A percentile compares a stretch with the other conserved stretches of the same genome.
These are phyloP conservation scores for Rutstroemia sp. DNA, from an alignment of 2,329 filamentous ascomycete genomes.

Conservation along the genomic window DNA sequence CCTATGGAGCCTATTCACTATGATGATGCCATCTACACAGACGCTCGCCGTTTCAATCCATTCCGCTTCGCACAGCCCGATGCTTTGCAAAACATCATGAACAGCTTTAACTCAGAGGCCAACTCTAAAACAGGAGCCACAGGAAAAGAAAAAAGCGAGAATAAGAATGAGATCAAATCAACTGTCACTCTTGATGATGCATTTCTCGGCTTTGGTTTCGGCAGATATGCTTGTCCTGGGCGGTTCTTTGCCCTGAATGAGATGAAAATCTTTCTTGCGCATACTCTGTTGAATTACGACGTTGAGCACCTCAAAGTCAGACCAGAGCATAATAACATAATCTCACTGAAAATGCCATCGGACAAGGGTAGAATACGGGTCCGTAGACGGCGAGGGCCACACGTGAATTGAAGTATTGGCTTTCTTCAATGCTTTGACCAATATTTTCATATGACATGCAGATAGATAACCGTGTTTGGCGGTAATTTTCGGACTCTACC, in stretches of 20 bases:
- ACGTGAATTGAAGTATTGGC: too few species aligned
- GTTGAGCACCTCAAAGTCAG: not conserved
- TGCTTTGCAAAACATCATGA: too few species aligned
- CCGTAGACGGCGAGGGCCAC: too few species aligned
- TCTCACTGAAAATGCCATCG: not conserved
- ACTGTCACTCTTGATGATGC: not conserved
- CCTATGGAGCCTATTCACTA: not conserved
- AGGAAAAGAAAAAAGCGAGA: not conserved
- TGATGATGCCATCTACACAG: not conserved
- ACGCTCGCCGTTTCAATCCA: not conserved
- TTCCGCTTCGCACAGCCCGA: not conserved
- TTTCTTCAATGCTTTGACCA: too few species aligned
- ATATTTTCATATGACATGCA: too few species aligned
- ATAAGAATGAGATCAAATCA: not conserved
- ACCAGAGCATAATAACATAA: not conserved
- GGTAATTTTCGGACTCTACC: too few species aligned
- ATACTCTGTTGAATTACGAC: constrained; percentile 10
- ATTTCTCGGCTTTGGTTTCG: constrained; percentile 17
- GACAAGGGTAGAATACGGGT: not conserved
- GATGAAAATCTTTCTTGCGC: constrained; percentile 17
- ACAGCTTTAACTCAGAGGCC: too few species aligned
- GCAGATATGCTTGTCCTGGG: constrained; percentile 23
- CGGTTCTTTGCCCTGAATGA: constrained; percentile 21
- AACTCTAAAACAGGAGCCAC: too few species aligned
- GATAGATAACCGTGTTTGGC: too few species aligned